Base-by-base conservation (phyloP, 164 flowering plant species). In the Cinnamomum micranthum region DNA sequence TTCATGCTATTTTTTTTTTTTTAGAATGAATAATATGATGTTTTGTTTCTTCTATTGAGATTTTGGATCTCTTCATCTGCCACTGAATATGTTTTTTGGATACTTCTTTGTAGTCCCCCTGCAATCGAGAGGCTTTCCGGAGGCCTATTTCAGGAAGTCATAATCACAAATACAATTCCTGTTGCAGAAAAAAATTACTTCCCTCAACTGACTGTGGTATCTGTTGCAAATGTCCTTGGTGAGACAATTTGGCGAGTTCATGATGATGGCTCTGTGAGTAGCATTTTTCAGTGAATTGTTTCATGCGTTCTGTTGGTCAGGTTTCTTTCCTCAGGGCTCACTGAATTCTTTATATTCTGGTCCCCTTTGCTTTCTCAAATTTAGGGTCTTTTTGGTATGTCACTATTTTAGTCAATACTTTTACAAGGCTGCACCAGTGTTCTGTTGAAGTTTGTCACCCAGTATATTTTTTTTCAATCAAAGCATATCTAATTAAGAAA, bases 201-300 rank as follows among this genome's bases (percentile, higher is more conserved):
- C 80, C 93, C 97, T 0, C 94, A 93, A 81, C 75, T 92, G 74
- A 93, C 97, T 2, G 85, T 92, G 27, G 86, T 93, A 14, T 87
- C 97, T 0, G 92, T 92, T 2, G 98, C 97, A 64, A 90, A 91
- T 79, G 81, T 93, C 10, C 76, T 92, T 81, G 97, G 92, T 7
- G 98, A 92, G 79, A 88, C 97, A 1, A 92, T 93, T 41, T 87
- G 90, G 93, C 92, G 95, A 25, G 86, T 93, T 68, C 94, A 91
- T 62, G 95, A 87, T 76, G 92, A 92, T 74, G 80, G 81, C 72
- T 90, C 95, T 19, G 90, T 88, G 72, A 89, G 92, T 81, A 88
- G 90, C 82, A 86, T 90, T 71, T 90, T 87, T 77, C 85, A 76
- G 73, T 88, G 77, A 84, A 23, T 27, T 51, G 20, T 70, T 55